Evolutionary conservation across 1,139 yeast species (phyloP), one percentile per base, ranked within the genome.

Genomic region (Yamadazyma siamensis): DNA sequence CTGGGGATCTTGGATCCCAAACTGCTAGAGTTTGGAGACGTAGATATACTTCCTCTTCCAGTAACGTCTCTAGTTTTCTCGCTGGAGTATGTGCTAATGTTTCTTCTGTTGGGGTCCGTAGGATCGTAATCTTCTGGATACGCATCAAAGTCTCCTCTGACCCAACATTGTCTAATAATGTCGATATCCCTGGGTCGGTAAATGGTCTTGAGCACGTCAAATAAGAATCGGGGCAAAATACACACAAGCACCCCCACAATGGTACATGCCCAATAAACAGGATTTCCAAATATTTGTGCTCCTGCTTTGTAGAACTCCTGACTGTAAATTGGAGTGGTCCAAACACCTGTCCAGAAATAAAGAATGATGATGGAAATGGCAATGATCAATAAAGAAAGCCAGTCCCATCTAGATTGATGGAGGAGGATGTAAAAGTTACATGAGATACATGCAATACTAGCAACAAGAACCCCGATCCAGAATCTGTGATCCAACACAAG

Each of bases 381-480:
- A 35, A 77, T 75, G 48, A 86, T 71, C 32, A 84, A 51, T 13
- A 71, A 46, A 4, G 89, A 77, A 33, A 87, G 62, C 94, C 95
- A 87, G 59, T 91, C 98, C 98, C 98, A 91, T 51, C 95, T 73
- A 52, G 78, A 78, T 58, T 87, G 95, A 53, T 88, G 95, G 44
- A 83, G 58, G 48, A 87, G 52, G 31, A 91, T 80, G 61, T 83
- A 89, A 10, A 77, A 46, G 55, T 91, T 86, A 60, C 96, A 87
- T 8, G 95, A 65, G 35, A 83, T 65, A 39, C 85, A 86, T 4
- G 94, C 75, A 44, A 89, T 82, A 18, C 85, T 71, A 5, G 94
- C 83, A 23, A 85, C 94, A 32, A 77, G 68, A 8, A 83, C 67
- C 53, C 97, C 98, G 49, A 88, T 75, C 73, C 83, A 81, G 55